These are phyloP conservation scores for Neofusicoccum umdonicola DNA, from an alignment of 2,329 filamentous ascomycete species.

Conservation along the genomic window DNA sequence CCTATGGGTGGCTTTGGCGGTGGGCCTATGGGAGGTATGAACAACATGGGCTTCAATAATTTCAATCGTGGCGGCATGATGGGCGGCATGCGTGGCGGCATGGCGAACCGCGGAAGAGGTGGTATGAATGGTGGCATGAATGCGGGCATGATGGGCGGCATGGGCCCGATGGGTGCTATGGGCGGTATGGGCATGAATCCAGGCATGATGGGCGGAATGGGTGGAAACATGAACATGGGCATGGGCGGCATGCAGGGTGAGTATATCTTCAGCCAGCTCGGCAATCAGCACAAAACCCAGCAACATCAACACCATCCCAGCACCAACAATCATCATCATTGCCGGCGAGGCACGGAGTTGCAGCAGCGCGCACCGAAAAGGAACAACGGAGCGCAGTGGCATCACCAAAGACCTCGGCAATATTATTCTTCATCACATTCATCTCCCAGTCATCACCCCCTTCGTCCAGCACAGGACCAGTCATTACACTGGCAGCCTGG, in stretches of 20 bases:
- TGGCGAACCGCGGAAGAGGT: slow-evolving; percentile 36
- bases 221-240: slow-evolving; percentile 47
- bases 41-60: slow-evolving; percentile 31
- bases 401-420: slow-evolving; percentile 3
- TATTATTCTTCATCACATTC: not conserved
- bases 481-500: not conserved
- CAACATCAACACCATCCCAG: slow-evolving; percentile 3
- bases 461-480: not conserved
- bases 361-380: not conserved
- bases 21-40: slow-evolving; percentile 21
- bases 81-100: slow-evolving; percentile 45
- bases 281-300: not conserved
- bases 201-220: slow-evolving; percentile 25
- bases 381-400: not conserved
- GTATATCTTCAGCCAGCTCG: slow-evolving; percentile 3
- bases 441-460: not conserved
- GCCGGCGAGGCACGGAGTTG: not conserved
- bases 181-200: slow-evolving; percentile 46
- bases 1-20: slow-evolving; percentile 23
- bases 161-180: slow-evolving; percentile 44
- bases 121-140: slow-evolving; percentile 35
- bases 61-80: slow-evolving; percentile 45
- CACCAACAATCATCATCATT: not conserved
- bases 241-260: slow-evolving; percentile 45
- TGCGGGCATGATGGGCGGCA: slow-evolving; percentile 35